A percentile compares a stretch with the other conserved stretches of the same genome.
These are phyloP conservation scores for Mortierella polycephala DNA, from an alignment of 371 early-diverging fungal species.

Conservation along the genomic window DNA sequence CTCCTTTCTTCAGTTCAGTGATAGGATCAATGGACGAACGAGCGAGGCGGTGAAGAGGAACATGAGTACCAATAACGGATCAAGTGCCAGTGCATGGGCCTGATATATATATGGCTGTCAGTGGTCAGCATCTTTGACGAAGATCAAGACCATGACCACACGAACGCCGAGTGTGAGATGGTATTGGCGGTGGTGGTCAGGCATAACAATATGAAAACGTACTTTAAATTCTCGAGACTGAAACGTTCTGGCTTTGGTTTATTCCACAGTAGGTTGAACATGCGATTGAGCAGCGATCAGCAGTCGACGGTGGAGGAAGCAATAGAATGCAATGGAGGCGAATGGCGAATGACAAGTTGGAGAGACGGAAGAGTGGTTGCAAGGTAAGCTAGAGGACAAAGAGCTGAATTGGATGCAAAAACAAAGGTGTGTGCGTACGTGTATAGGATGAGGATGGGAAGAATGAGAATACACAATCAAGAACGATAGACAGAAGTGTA, in stretches of 20 bases:
- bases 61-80: too few relatives aligned
- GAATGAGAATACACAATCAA: slow-evolving; percentile 12
- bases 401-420: neutral
- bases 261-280: slow-evolving; percentile 54
- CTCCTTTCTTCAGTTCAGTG: neutral
- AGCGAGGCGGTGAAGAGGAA: too few relatives aligned
- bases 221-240: slow-evolving; percentile 55
- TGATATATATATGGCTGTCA: neutral
- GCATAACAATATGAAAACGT: neutral
- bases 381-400: neutral
- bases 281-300: slow-evolving; percentile 15
- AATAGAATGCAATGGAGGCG: neutral
- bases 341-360: neutral
- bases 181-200: too few relatives aligned
- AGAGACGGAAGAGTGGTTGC: neutral
- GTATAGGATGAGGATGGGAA: slow-evolving; percentile 2
- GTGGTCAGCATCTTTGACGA: too few relatives aligned
- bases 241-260: slow-evolving; percentile 54
- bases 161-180: too few relatives aligned
- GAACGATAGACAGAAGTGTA: neutral
- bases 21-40: too few relatives aligned
- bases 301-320: neutral
- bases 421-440: neutral
- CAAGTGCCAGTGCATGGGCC: neutral
- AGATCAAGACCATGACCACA: neutral